These are phyloP conservation scores for Ambrosiella xylebori DNA, from an alignment of 2,329 filamentous ascomycete species.

Conservation along the genomic window DNA sequence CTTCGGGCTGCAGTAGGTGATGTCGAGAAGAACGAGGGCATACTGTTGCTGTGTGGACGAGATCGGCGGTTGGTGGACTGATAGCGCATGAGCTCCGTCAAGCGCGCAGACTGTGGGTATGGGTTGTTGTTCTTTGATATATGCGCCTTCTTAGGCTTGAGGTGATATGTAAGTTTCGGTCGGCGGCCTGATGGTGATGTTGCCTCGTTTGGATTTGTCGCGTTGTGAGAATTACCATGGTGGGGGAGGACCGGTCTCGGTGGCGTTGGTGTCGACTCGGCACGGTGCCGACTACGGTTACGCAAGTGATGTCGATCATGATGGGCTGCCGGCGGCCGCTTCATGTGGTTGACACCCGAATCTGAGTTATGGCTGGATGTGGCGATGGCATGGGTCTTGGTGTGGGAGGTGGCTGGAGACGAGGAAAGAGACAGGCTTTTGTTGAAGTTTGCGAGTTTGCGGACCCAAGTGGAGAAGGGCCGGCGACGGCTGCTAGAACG, in stretches of 20 bases:
- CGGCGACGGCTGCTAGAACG: constrained; percentile 40
- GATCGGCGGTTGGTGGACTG: not conserved
- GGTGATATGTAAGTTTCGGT: constrained; percentile 3
- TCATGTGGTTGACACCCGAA: not conserved
- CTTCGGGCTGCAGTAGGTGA: constrained; percentile 8
- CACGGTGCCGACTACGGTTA: constrained; percentile 7
- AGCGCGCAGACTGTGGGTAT: constrained; percentile 66
- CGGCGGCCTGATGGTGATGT: constrained; percentile 1
- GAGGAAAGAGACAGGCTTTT: constrained; percentile 41
- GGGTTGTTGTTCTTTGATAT: constrained; percentile 63
- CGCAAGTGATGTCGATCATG: constrained; percentile 1
- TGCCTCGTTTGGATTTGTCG: not conserved
- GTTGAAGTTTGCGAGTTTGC: constrained; percentile 80
- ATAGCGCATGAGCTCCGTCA: constrained; percentile 17
- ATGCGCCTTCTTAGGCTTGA: constrained; percentile 23
- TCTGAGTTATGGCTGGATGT: not conserved
- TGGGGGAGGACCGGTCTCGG: not conserved
- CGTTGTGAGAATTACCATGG: not conserved
- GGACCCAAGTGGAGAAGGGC: constrained; percentile 87
- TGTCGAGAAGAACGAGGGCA: constrained; percentile 11
- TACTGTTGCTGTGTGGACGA: constrained; percentile 9
- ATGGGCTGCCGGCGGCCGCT: not conserved
- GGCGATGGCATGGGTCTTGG: constrained; percentile 14
- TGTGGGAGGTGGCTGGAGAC: constrained; percentile 21
- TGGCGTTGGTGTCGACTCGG: constrained; percentile 5